Base-by-base conservation (phyloP, 148 eudicot genomes). In the Diospyros lotus region DNA sequence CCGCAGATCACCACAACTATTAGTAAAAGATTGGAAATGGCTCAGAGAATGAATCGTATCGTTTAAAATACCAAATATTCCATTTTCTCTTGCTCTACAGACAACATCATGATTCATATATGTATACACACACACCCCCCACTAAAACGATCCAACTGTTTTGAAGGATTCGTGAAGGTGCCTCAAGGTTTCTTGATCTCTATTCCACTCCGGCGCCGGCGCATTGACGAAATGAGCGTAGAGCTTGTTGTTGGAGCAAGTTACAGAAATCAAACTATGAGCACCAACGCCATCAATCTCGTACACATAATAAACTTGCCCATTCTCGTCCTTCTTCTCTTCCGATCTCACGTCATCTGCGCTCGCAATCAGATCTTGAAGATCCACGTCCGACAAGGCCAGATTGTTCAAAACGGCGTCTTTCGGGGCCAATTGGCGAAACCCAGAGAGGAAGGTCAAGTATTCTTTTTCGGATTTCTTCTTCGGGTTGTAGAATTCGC, bases 201-300 rank as follows among this genome's bases (percentile, higher is more conserved):
- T 84, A 46, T 79, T 90, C 97, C 97, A 94, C 69, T 94, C 98
- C 0, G 85, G 87, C 2, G 84, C 68, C 4, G 98, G 97, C 0
- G 98, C 97, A 54, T 85, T 91, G 5, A 94, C 97, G 82, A 94
- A 94, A 87, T 91, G 98, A 1, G 98, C 93, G 53, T 91, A 94
- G 4, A 94, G 73, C 85, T 94, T 94, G 62, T 94, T 94, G 15
- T 81, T 94, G 1, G 95, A 86, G 73, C 98, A 91, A 10, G 97
- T 94, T 0, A 94, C 98, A 0, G 91, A 80, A 5, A 91, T 91
- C 86, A 94, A 80, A 75, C 95, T 94, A 72, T 94, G 98, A 1
- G 85, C 80, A 7, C 71, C 88, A 38, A 64, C 79, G 0, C 88
- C 91, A 71, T 87, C 82, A 62, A 94, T 86, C 83, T 94, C 97